Evolutionary conservation across 2,329 filamentous ascomycete species (phyloP), one percentile per base, ranked within the genome.

Genomic region (Ceratocystis ficicola): DNA sequence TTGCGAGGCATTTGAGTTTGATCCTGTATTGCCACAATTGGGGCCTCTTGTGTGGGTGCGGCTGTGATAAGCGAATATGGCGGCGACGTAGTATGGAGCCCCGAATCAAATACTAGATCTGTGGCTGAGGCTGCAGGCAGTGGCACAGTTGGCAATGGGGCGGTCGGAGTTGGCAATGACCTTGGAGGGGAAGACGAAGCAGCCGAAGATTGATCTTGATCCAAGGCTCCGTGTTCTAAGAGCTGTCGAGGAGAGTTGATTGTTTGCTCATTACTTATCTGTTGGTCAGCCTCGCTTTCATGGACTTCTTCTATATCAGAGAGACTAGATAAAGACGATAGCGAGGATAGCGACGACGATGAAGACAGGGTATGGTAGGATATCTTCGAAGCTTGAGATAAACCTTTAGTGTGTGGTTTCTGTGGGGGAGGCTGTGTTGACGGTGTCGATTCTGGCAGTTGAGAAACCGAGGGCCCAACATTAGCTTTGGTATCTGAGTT

Each of bases 271-370:
- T 59, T 8, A 8, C 28, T 25, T 1, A 59, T 36, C 7, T 28
- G 28, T 7, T 59, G 28, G 32, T 8, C 28, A 15, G 55, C 4
- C 17, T 5, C 60, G 15, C n/a, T 48, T 46, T 32, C 60, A 30
- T 46, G 4, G 15, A 10, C 15, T 6, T 30, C 60, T 30, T 62
- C 41, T 15, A 62, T 3, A 8, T 30, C 25, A 1, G 60, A 62
- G 12, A 62, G 22, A 48, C 60, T 62, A 4, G 60, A 62, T 22
- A 48, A n/a, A 48, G 41, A 46, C 3, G 32, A 44, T n/a, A 30
- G 60, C 10, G 22, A 46, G 1, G 63, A 64, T 15, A 52, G 59
- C 22, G 44, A 44, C 12, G 48, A 32, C 63, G 50, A 64, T 32
- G 63, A 64, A 22, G 50, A 57, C 6, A 15, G 32, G 1, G 10